Conservation (phyloP, 352 stramenopile genomes). For the Phytophthora brassicae region DNA sequence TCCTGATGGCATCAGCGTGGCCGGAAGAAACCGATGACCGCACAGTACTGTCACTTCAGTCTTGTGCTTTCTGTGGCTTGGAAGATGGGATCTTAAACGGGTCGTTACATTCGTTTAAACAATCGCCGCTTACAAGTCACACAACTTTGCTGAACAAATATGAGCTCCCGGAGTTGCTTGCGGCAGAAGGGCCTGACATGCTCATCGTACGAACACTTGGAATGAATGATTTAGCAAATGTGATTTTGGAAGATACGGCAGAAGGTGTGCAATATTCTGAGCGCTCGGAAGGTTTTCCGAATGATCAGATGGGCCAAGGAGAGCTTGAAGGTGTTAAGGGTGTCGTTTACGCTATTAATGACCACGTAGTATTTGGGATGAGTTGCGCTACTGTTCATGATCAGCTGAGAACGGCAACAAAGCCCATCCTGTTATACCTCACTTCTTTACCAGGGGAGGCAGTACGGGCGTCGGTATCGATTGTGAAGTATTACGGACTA, state of each 20-base stretch:
- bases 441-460: conserved; percentile 49
- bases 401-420: conserved; percentile 34
- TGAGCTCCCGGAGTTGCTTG: conserved; percentile 50
- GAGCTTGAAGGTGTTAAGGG: conserved; percentile 9
- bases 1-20: conserved; percentile 17
- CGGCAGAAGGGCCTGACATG: conserved; percentile 25
- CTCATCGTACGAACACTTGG: conserved; percentile 25
- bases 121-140: conserved; percentile 48
- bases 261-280: conserved; percentile 41
- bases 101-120: conserved; percentile 45
- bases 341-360: conserved; percentile 59
- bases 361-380: conserved; percentile 50
- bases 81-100: conserved; percentile 73
- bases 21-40: conserved; percentile 4
- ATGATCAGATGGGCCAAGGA: conserved; percentile 2
- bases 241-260: conserved; percentile 35
- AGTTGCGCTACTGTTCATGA: conserved; percentile 37
- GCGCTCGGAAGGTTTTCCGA: conserved; percentile 1
- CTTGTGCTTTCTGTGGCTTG: conserved; percentile 60
- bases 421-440: conserved; percentile 48
- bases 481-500: conserved; percentile 52
- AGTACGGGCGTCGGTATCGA: conserved; percentile 62
- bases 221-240: conserved; percentile 28
- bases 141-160: conserved; percentile 51
- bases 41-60: conserved; percentile 2